Evolutionary conservation across 768 basidiomycete species (phyloP), one percentile per base, ranked within the genome.

Genomic region (Cystobasidium ongulense): DNA sequence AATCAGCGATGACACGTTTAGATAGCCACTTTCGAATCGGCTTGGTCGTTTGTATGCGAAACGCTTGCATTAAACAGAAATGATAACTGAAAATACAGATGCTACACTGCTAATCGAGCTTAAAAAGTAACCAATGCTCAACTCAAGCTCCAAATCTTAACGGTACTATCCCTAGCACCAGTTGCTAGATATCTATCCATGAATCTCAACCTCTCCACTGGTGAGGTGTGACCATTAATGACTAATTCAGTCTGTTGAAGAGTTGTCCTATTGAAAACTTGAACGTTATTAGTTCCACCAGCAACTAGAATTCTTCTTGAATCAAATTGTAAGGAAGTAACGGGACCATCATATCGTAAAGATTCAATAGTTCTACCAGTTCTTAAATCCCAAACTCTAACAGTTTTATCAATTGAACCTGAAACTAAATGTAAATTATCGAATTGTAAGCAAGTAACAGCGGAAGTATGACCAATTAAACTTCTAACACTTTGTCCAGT

Each of bases 401-500:
- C 85, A 2, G 90, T 89, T 82, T 93, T 95, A 82, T 99, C 96
- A 46, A 98, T 84, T 80, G 90, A 90, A 43, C 96, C 96, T 65
- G 89, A 94, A 53, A 89, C 88, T 77, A 98, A 89, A 80, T 96
- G 90, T 73, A 90, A 84, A 82, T 98, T 94, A 83, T 99, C 96
- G 79, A 99, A 98, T 81, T 98, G 84, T 7, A 99, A 84, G 79
- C 90, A 92, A 1, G 92, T 97, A 63, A 99, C 87, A 10, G 96
- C 93, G 0, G 85, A 91, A 3, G 91, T 96, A 80, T 99, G 96
- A 1, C 94, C 96, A 63, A 90, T 82, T 46, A 99, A 83, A 13
- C 93, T 96, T 41, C 95, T 86, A 81, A 97, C 94, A 8, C 92
- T 89, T 79, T 98, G 95, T 5, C 96, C 96, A 35, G 95, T 99